These are phyloP conservation scores for Prunella vulgaris DNA, from an alignment of 257 asterid species.

Conservation along the genomic window DNA sequence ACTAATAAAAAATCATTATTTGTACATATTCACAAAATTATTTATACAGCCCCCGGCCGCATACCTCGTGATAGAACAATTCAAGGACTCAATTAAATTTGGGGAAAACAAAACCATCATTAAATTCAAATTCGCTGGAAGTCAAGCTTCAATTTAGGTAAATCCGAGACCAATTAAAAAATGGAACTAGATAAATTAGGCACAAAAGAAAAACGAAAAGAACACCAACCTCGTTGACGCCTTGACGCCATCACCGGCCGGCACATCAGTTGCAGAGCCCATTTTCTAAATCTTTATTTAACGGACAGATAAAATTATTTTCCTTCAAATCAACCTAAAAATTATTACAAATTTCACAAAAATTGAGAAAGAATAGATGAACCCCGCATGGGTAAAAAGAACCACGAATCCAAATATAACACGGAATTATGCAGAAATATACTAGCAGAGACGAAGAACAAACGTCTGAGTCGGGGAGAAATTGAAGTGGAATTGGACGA, in stretches of 20 bases:
- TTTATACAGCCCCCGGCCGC: too few relatives aligned
- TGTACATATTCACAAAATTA: too few relatives aligned
- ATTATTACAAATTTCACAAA: neutral
- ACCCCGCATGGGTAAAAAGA: neutral
- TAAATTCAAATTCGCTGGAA: neutral
- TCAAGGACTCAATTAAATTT: neutral
- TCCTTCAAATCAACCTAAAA: neutral
- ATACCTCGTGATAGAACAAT: neutral
- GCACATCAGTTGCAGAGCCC: slow-evolving; percentile 37
- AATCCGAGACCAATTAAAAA: neutral
- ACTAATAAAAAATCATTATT: neutral
- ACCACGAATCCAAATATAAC: neutral
- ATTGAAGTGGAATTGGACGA: neutral
- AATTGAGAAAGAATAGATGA: neutral
- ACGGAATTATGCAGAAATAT: neutral
- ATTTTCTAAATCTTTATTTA: slow-evolving; percentile 16
- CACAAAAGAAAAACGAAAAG: neutral
- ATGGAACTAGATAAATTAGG: neutral
- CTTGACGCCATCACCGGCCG: slow-evolving; percentile 23
- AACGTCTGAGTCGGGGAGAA: neutral
- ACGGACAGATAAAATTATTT: neutral
- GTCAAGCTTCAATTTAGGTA: slow-evolving; percentile 10
- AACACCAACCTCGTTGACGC: slow-evolving; percentile 30
- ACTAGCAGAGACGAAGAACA: neutral
- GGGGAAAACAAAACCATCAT: slow-evolving; percentile 9